Evolutionary conservation across 805 yeast genomes (phyloP), one percentile per base, ranked within the genome.

Genomic region (Metschnikowia picachoensis): DNA sequence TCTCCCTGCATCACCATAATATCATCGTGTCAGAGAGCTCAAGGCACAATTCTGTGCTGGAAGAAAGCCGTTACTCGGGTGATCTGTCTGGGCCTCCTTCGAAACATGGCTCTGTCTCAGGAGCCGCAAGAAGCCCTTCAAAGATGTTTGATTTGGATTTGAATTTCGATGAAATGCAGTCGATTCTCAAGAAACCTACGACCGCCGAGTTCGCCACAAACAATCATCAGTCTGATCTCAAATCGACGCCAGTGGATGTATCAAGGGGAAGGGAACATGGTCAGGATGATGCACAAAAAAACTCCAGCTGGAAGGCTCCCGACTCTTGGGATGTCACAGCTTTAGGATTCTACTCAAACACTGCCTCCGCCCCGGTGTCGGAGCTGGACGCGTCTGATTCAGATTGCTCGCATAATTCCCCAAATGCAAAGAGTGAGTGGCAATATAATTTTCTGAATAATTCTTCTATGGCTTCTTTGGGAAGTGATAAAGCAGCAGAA

Each of bases 141-240:
- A 51, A 51, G 32, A 52, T 56, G 7, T 66, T 66, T 38, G 67
- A 73, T 20, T 68, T 79, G 28, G 79, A 78, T 43, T 68, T 77
- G 47, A 74, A 77, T 50, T 58, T 77, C 31, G 67, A 68, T 40
- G 77, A 78, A 51, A 77, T 79, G 78, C 63, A 70, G 31, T 80
- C 80, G 8, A 79, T 79, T 47, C 66, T 79, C 37, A 68, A 66
- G 42, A 55, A 61, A 3, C 60, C 64, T 2, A 15, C 25, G 9
- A 15, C 44, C 12, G 12, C 20, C 12, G 39, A 28, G 13, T 4
- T 15, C 14, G 12, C 37, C 11, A n/a, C 28, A 35, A 37, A 28
- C 7, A 20, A 20, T 3, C 32, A n/a, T 15, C 11, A 25, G 16
- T 6, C 30, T 29, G 44, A 35, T 8, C 10, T 33, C 13, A 43